phyloP scores from a whole-genome alignment of 495 filamentous ascomycete species.

The Geoglossum glabrum region DNA sequence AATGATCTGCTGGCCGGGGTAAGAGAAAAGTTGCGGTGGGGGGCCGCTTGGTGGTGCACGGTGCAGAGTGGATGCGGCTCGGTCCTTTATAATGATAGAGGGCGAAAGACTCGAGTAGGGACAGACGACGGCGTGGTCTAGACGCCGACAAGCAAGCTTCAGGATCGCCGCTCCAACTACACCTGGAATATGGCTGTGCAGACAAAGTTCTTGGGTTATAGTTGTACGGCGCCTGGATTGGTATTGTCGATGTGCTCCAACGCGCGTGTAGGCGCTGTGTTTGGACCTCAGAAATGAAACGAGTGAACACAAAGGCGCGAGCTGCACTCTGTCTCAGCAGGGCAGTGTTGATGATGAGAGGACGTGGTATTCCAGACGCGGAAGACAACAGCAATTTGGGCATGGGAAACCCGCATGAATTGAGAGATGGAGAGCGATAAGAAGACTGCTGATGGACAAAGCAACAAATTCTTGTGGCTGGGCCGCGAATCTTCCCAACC shows the following conservation, averaged over 20 bases:
- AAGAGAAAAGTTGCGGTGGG: neutral
- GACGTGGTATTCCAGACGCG: neutral
- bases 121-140: neutral
- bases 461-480: neutral
- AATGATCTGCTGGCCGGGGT: neutral
- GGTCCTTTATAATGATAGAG: neutral
- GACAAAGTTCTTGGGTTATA: neutral
- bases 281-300: neutral
- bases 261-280: neutral
- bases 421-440: neutral
- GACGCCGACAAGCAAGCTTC: neutral
- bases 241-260: neutral
- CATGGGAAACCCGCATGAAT: neutral
- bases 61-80: neutral
- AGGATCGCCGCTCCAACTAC: neutral
- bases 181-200: neutral
- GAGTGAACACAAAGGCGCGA: neutral
- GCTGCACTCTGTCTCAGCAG: neutral
- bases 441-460: neutral
- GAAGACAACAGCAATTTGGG: neutral
- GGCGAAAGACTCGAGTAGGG: neutral
- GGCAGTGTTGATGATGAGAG: neutral
- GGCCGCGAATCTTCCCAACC: neutral
- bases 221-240: neutral
- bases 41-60: neutral